phyloP scores from a whole-genome alignment of 805 yeast genomes.

The Metschnikowia similis region DNA sequence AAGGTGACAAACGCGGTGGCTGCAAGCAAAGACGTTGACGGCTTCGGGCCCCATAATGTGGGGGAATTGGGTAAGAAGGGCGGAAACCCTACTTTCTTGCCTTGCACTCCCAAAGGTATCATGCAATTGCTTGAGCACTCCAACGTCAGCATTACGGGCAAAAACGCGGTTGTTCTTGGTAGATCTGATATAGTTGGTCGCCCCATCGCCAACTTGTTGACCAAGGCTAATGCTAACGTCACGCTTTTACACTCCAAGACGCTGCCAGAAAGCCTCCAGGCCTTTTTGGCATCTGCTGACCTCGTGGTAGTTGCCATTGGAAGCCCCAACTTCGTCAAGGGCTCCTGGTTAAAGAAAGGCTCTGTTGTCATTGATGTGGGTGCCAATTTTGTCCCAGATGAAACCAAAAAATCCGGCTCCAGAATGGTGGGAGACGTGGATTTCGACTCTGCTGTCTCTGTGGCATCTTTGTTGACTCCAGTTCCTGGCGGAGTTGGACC shows the following conservation, averaged over 20 bases:
- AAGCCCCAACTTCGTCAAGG: conserved; percentile 62
- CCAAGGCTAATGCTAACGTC: conserved; percentile 70
- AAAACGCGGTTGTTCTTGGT: conserved; percentile 79
- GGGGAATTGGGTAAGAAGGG: conserved; percentile 74
- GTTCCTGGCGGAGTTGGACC: conserved; percentile 94
- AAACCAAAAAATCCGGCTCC: conserved; percentile 62
- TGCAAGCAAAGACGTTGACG: conserved; percentile 75
- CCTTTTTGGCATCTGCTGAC: conserved; percentile 57
- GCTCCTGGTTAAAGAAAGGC: conserved; percentile 68
- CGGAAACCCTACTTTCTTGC: conserved; percentile 67
- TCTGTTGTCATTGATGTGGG: conserved; percentile 80
- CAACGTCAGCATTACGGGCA: conserved; percentile 54
- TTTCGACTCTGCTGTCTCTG: conserved; percentile 48
- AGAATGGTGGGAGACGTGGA: conserved; percentile 79
- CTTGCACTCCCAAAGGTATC: conserved; percentile 84
- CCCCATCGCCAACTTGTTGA: conserved; percentile 69
- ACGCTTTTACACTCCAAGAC: conserved; percentile 72
- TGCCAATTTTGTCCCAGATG: conserved; percentile 68
- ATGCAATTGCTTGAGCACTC: conserved; percentile 58
- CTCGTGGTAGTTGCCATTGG: conserved; percentile 79
- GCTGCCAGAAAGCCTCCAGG: conserved; percentile 43
- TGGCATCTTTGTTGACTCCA: conserved; percentile 70
- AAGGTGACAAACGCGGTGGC: conserved; percentile 62
- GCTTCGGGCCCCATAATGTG: conserved; percentile 72
- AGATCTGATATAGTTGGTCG: conserved; percentile 84